phyloP scores from a whole-genome alignment of 306 rosid genomes.

The Castanea crenata region DNA sequence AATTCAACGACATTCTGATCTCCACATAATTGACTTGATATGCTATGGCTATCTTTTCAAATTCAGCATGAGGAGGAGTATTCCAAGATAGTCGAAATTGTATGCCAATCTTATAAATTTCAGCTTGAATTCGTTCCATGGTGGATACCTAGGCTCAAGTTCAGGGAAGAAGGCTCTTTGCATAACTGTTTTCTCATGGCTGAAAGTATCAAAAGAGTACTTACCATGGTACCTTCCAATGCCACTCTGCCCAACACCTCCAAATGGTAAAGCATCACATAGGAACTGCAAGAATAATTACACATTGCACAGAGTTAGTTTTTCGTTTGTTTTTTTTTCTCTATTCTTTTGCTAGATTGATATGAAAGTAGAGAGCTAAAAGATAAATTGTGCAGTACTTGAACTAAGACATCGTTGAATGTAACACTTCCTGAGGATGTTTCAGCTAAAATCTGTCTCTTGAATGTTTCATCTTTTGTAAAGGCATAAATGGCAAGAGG shows the following conservation, averaged over 20 bases:
- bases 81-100: constrained; percentile 54
- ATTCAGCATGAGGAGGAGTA: constrained; percentile 52
- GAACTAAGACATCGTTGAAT: constrained; percentile 76
- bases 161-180: constrained; percentile 59
- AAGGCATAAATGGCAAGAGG: constrained; percentile 85
- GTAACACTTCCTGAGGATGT: constrained; percentile 88
- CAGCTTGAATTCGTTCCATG: constrained; percentile 70
- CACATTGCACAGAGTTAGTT: not conserved
- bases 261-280: constrained; percentile 50
- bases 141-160: constrained; percentile 83
- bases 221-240: constrained; percentile 95
- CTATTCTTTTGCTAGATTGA: not conserved
- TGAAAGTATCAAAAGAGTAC: constrained; percentile 78
- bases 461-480: constrained; percentile 63
- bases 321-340: not conserved
- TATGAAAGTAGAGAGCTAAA: not conserved
- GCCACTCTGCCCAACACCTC: constrained; percentile 71
- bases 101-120: constrained; percentile 71
- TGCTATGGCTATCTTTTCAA: constrained; percentile 32
- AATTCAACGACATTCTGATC: not conserved
- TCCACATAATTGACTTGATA: not conserved
- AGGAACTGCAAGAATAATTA: constrained; percentile 37
- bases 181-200: constrained; percentile 85
- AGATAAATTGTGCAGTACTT: constrained; percentile 41
- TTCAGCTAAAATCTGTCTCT: constrained; percentile 53